Evolutionary conservation across 345 rosid species (phyloP).

Genomic region (Eucalyptus polybractea): DNA sequence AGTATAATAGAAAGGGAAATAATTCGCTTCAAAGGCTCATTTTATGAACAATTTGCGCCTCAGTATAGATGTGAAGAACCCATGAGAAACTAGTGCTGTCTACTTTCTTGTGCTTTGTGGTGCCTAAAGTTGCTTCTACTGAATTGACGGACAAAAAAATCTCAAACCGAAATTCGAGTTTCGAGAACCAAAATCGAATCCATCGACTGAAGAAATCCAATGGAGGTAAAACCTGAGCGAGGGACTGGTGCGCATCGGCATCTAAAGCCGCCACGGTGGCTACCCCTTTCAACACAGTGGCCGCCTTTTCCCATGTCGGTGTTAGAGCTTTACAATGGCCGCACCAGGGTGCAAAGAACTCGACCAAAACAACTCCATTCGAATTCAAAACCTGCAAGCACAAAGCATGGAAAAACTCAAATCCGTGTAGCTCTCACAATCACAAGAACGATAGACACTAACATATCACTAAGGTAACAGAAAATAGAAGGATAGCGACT

Average conservation of each 20-base stretch:
- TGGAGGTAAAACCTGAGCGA: slow-evolving; percentile 62
- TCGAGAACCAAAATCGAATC: not conserved
- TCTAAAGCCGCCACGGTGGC: slow-evolving; percentile 93
- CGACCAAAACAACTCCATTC: slow-evolving; percentile 80
- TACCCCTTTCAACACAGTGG: slow-evolving; percentile 68
- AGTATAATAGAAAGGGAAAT: not conserved
- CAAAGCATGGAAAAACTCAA: not conserved
- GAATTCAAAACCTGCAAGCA: slow-evolving; percentile 66
- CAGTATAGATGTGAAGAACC: not conserved
- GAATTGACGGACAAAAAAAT: not conserved
- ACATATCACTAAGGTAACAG: not conserved
- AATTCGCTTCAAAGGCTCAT: not conserved
- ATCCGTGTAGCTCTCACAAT: not conserved
- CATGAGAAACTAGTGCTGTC: not conserved
- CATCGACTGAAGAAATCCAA: not conserved
- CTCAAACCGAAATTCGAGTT: not conserved
- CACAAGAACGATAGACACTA: not conserved
- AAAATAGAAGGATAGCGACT: too few species aligned
- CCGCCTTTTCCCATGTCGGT: slow-evolving; percentile 95
- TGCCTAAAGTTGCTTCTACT: not conserved
- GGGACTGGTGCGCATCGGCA: slow-evolving; percentile 90
- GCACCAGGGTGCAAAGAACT: slow-evolving; percentile 99
- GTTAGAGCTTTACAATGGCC: slow-evolving; percentile 92
- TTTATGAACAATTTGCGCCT: not conserved
- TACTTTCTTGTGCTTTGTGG: not conserved